A percentile compares a stretch with the other conserved stretches of the same genome.
Evolutionary conservation across 306 rosid species (phyloP).

Genomic region (Amphicarpaea edgeworthii): DNA sequence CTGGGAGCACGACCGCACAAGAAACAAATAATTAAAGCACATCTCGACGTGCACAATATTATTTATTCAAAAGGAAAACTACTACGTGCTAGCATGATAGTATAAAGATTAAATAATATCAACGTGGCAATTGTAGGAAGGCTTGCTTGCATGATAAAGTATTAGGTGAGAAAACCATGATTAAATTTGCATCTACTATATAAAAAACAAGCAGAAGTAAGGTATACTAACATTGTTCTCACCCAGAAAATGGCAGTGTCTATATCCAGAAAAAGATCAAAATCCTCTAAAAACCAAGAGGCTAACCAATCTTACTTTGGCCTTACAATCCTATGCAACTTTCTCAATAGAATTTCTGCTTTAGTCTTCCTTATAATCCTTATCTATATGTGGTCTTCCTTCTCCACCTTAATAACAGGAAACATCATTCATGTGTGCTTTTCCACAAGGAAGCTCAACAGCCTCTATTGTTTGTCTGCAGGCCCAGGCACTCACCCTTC

Average conservation of each 20-base stretch:
- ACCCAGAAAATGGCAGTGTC: slow-evolving; percentile 58
- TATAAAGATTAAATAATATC: not conserved
- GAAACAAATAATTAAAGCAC: slow-evolving; percentile 3
- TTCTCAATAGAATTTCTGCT: slow-evolving; percentile 52
- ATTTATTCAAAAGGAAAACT: not conserved
- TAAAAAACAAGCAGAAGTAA: slow-evolving; percentile 47
- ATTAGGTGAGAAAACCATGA: slow-evolving; percentile 24
- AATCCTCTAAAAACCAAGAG: slow-evolving; percentile 49
- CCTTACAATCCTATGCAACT: slow-evolving; percentile 42
- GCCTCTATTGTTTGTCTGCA: slow-evolving; percentile 73
- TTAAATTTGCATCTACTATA: slow-evolving; percentile 36
- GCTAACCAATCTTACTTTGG: slow-evolving; percentile 39
- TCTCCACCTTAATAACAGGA: slow-evolving; percentile 66
- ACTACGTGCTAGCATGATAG: slow-evolving; percentile 66
- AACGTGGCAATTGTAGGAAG: not conserved
- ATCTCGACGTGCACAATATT: slow-evolving; percentile 51
- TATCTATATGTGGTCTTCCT: slow-evolving; percentile 69
- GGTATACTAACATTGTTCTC: slow-evolving; percentile 27
- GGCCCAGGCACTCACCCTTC: slow-evolving; percentile 75
- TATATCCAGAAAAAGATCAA: slow-evolving; percentile 57
- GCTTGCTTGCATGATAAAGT: slow-evolving; percentile 57
- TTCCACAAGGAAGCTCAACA: slow-evolving; percentile 69
- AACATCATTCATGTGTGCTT: slow-evolving; percentile 75
- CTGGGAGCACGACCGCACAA: slow-evolving; percentile 12
- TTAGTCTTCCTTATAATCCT: slow-evolving; percentile 59